These are phyloP conservation scores for Penicillium brevicompactum DNA, from an alignment of 2,329 filamentous ascomycete species.

Conservation along the genomic window DNA sequence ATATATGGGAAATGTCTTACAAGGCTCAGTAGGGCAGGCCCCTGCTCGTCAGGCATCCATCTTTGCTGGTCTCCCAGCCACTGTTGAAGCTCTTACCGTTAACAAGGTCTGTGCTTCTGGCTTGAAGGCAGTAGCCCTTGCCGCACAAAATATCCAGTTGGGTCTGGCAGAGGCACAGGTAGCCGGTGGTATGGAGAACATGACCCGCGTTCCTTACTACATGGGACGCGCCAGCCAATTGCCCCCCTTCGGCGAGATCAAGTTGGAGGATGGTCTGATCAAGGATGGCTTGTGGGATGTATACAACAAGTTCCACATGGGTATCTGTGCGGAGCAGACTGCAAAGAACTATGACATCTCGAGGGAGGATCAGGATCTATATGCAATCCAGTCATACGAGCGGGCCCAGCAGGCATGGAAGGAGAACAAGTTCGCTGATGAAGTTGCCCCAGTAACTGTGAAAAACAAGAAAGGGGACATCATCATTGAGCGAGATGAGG, in stretches of 20 bases:
- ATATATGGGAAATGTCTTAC: conserved; percentile 96
- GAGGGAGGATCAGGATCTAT: conserved; percentile 85
- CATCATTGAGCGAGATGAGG: conserved; percentile 80
- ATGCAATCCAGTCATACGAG: conserved; percentile 85
- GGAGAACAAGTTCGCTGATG: conserved; percentile 78
- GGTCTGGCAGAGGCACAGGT: conserved; percentile 85
- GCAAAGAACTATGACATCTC: conserved; percentile 83
- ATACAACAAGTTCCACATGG: conserved; percentile 97
- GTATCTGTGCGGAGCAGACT: conserved; percentile 91
- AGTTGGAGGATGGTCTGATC: conserved; percentile 87
- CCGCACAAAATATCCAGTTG: conserved; percentile 92
- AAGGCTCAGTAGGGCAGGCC: conserved; percentile 80
- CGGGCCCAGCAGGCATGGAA: conserved; percentile 90
- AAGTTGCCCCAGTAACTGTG: conserved; percentile 86
- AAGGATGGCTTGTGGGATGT: conserved; percentile 96
- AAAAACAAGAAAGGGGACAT: conserved; percentile 81
- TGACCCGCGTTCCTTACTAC: conserved; percentile 93
- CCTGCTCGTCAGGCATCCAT: conserved; percentile 89
- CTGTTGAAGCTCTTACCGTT: conserved; percentile 84
- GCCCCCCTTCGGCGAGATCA: conserved; percentile 82
- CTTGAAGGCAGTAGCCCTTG: conserved; percentile 86
- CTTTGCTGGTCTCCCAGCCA: conserved; percentile 80
- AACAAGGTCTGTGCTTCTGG: conserved; percentile 99
- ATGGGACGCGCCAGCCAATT: conserved; percentile 77
- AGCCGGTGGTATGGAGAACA: conserved; percentile 97